Conservation (phyloP, 2,329 filamentous ascomycete species). For the Sclerotinia subarctica region DNA sequence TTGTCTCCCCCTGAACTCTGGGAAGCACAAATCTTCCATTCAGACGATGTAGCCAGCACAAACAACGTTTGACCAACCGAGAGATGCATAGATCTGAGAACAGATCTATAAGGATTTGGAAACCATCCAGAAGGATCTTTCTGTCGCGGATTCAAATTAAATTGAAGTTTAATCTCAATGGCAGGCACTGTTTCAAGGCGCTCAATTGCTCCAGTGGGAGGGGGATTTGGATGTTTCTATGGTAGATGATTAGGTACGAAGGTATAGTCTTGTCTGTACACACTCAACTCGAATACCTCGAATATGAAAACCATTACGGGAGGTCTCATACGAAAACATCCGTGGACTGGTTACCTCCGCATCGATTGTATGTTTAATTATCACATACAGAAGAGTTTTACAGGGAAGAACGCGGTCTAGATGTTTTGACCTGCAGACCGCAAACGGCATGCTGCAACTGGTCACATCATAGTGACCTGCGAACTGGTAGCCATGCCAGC, state of each 20-base stretch:
- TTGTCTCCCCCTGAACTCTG: neutral
- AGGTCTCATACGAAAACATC: neutral
- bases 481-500: neutral
- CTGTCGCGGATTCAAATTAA: constrained; percentile 1
- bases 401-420: neutral
- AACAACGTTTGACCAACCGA: constrained; percentile 7
- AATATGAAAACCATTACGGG: neutral
- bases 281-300: neutral
- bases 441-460: neutral
- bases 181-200: neutral
- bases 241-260: neutral
- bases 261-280: neutral
- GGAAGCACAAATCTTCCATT: neutral
- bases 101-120: constrained; percentile 18
- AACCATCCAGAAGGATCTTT: constrained; percentile 1
- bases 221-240: neutral
- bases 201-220: neutral
- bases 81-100: constrained; percentile 2
- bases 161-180: neutral
- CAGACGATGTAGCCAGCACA: neutral
- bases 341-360: neutral
- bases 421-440: neutral
- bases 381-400: neutral
- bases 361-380: neutral
- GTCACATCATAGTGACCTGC: neutral